Conservation (phyloP, 495 filamentous ascomycete species). For the Penicillium daleae region DNA sequence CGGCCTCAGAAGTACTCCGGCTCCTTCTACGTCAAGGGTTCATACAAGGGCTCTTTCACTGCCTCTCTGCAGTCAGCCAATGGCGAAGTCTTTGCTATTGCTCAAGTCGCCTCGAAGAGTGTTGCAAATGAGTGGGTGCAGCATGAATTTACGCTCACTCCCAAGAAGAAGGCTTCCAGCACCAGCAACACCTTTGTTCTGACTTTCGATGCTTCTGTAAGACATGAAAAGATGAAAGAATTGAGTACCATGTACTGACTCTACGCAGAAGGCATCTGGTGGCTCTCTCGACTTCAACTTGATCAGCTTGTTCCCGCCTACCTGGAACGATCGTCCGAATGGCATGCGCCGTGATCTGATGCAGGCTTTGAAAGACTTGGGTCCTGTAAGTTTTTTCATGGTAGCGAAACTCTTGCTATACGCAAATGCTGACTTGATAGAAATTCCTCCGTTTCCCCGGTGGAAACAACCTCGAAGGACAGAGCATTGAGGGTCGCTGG, state of each 20-base stretch:
- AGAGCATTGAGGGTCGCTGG: slow-evolving; percentile 57
- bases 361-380: slow-evolving; percentile 57
- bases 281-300: slow-evolving; percentile 66
- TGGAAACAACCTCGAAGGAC: slow-evolving; percentile 68
- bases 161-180: slow-evolving; percentile 50
- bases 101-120: slow-evolving; percentile 33
- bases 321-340: slow-evolving; percentile 60
- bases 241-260: not conserved
- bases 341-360: slow-evolving; percentile 64
- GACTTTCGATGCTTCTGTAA: slow-evolving; percentile 56
- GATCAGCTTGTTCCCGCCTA: slow-evolving; percentile 70
- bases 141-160: slow-evolving; percentile 40
- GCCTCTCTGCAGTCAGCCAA: slow-evolving; percentile 36
- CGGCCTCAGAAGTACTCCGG: slow-evolving; percentile 54
- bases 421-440: slow-evolving; percentile 31
- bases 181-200: slow-evolving; percentile 67
- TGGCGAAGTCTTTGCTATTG: slow-evolving; percentile 36
- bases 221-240: not conserved
- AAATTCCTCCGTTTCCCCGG: slow-evolving; percentile 67
- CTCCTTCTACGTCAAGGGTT: slow-evolving; percentile 61
- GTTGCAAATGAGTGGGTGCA: slow-evolving; percentile 34
- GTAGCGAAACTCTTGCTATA: too few species aligned
- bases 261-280: slow-evolving; percentile 38
- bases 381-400: slow-evolving; percentile 23
- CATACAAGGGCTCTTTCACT: slow-evolving; percentile 36